Evolutionary conservation across 768 basidiomycete genomes (phyloP).

Genomic region (Multifurca ochricompacta): DNA sequence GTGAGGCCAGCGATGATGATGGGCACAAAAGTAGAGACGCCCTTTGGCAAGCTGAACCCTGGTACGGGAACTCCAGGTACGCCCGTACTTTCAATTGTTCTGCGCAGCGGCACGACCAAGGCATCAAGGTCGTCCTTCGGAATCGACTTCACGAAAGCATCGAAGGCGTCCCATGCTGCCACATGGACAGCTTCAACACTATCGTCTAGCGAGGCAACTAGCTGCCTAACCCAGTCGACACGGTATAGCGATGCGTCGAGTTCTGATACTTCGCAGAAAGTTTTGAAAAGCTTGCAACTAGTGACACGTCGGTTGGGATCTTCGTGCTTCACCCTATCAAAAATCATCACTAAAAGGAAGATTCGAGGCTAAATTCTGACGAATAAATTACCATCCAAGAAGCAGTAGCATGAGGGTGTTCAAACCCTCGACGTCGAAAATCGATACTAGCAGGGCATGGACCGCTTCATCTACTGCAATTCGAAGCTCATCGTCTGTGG

Average conservation of each 20-base stretch:
- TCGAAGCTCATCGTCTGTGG: slow-evolving; percentile 58
- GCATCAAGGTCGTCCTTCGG: slow-evolving; percentile 92
- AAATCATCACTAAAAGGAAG: neutral
- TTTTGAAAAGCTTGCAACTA: slow-evolving; percentile 67
- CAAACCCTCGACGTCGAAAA: slow-evolving; percentile 80
- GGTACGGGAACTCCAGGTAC: slow-evolving; percentile 70
- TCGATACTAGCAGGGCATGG: slow-evolving; percentile 64
- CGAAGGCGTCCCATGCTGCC: slow-evolving; percentile 76
- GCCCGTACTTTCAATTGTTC: slow-evolving; percentile 81
- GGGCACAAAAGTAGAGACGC: slow-evolving; percentile 74
- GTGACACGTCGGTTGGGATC: slow-evolving; percentile 63
- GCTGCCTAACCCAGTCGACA: slow-evolving; percentile 89
- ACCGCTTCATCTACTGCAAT: slow-evolving; percentile 70
- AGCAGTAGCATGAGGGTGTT: slow-evolving; percentile 85
- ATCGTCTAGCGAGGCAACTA: slow-evolving; percentile 81
- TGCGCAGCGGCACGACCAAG: slow-evolving; percentile 79
- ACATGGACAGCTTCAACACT: slow-evolving; percentile 63
- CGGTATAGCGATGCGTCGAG: slow-evolving; percentile 81
- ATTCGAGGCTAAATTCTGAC: neutral
- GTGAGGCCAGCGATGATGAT: slow-evolving; percentile 90
- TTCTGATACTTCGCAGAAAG: slow-evolving; percentile 78
- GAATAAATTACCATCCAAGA: slow-evolving; percentile 61
- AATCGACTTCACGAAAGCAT: slow-evolving; percentile 80
- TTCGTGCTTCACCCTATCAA: slow-evolving; percentile 69
- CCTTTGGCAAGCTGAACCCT: slow-evolving; percentile 81